Percentiles rank a stretch among this genome's conserved stretches.
These are phyloP conservation scores for Entoloma clypeatum DNA, from an alignment of 1,284 basidiomycete genomes.

Conservation along the genomic window DNA sequence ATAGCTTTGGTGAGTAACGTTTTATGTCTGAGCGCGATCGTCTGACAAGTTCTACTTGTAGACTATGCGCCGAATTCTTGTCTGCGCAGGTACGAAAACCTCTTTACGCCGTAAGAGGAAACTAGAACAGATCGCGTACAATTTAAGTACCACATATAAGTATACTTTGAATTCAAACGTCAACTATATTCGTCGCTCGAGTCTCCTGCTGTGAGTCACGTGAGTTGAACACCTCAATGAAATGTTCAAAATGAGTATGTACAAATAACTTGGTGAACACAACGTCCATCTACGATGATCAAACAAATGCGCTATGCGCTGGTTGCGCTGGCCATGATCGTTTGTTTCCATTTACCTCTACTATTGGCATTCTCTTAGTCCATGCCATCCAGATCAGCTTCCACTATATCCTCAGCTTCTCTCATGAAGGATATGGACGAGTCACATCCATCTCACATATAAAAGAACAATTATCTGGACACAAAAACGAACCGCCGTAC, in stretches of 20 bases:
- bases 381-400: conserved; percentile 50
- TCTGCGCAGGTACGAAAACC: conserved; percentile 32
- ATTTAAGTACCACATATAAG: too few relatives aligned
- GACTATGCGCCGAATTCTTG: conserved; percentile 48
- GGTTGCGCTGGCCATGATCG: conserved; percentile 62
- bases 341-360: conserved; percentile 31
- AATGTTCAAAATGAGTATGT: too few relatives aligned
- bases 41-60: conserved; percentile 19
- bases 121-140: background rate
- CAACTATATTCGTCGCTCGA: too few relatives aligned
- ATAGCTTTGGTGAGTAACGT: conserved; percentile 32
- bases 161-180: too few relatives aligned
- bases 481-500: conserved; percentile 42
- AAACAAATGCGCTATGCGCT: conserved; percentile 72
- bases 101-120: conserved; percentile 22
- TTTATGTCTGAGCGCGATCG: background rate
- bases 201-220: too few relatives aligned
- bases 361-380: background rate
- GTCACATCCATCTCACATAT: conserved; percentile 58
- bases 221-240: too few relatives aligned
- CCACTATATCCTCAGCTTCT: conserved; percentile 69
- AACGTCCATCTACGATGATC: conserved; percentile 54
- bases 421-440: conserved; percentile 65
- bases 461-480: conserved; percentile 41
- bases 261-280: conserved; percentile 8